Evolutionary conservation across 306 rosid species (phyloP).

Genomic region (Casuarina glauca): DNA sequence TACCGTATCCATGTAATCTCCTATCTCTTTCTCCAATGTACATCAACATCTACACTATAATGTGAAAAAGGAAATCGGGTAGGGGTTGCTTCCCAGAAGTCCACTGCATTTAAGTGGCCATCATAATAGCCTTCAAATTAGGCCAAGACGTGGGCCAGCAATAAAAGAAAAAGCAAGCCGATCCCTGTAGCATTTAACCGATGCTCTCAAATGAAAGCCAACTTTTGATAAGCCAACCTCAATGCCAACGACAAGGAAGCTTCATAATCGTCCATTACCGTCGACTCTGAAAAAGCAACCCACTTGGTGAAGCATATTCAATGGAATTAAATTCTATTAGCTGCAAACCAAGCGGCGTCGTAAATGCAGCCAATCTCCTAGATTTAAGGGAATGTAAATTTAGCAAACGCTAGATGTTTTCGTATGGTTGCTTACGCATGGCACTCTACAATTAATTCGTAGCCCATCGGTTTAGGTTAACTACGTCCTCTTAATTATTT

Average conservation of each 20-base stretch:
- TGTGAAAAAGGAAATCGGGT: constrained; percentile 37
- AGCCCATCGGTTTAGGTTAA: no score
- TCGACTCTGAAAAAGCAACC: background rate
- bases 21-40: constrained; percentile 14
- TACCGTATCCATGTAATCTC: no score
- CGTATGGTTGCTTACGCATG: no score
- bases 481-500: no score
- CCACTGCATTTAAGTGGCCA: constrained; percentile 50
- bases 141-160: constrained; percentile 43
- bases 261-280: no score
- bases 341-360: background rate
- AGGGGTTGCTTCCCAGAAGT: constrained; percentile 34
- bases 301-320: background rate
- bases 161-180: constrained; percentile 27
- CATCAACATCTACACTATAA: constrained; percentile 51
- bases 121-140: constrained; percentile 50
- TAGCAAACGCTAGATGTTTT: background rate
- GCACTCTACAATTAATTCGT: no score
- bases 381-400: background rate
- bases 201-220: constrained; percentile 7
- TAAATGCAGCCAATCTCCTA: background rate
- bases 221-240: constrained; percentile 22
- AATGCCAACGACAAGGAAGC: constrained; percentile 13
- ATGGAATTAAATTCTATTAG: background rate
- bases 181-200: constrained; percentile 21